Base-by-base conservation (phyloP, 352 stramenopile genomes). In the Globisporangium megalacanthum region DNA sequence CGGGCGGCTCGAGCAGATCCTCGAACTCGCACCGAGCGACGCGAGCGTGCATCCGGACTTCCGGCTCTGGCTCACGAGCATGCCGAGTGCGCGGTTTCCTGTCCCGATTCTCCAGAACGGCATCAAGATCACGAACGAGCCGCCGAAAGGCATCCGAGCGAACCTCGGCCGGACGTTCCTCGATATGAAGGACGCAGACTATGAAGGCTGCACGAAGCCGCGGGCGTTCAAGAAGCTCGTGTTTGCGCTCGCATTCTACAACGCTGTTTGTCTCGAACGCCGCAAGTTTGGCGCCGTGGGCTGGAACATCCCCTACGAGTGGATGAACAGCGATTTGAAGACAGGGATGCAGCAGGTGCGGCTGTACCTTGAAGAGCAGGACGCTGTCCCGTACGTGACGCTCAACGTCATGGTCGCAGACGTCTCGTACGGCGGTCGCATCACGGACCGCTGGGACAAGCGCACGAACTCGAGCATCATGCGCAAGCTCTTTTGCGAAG, bases 41-140 rank as follows among this genome's bases (percentile, higher is more conserved):
- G 14, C 64, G 86, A 13, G 83, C 25, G 25, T 92, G 55, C 86
- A 97, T 55, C 70, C 73, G 0, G 87, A 97, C 57, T 98, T 97
- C 64, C 83, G 94, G 0, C 60, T 98, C 19, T 98, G 92, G 92
- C 73, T 98, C 39, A 98, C 94, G 14, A 98, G 88, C 68, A 97
- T 97, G 84, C 93, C 89, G 20, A 90, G 83, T 48, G 58, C 85
- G 11, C 75, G 83, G 0, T 98, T 98, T 58, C 93, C 94, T 1
- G 94, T 98, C 29, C 80, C 92, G 9, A 94, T 98, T 36, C 72
- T 98, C 13, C 94, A 98, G 65, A 97, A 96, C 54, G 92, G 94
- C 29, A 97, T 98, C 66, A 98, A 98, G 66, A 95, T 98, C 56
- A 97, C 94, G 2, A 97, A 98, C 53, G 94, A 98, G 52, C 90